Base-by-base conservation (phyloP, 1,139 yeast species). In the Debaryomyces subglobosus region DNA sequence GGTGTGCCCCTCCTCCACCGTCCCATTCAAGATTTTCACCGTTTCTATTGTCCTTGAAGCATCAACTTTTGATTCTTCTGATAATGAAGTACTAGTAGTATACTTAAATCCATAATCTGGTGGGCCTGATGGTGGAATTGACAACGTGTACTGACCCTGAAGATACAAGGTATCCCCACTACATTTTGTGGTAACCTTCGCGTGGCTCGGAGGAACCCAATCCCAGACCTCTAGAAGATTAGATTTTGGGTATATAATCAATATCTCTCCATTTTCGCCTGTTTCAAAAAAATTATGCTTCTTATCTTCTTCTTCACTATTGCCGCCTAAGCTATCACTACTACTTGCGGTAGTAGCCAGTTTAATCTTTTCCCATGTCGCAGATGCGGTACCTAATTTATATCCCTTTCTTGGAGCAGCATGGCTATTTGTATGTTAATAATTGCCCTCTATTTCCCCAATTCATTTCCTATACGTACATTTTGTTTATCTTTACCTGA, bases 151-250 rank as follows among this genome's bases (percentile, higher is more conserved):
- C 37, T 56, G 63, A 10, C 53, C 49, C 37, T 60, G 55, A 37
- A 78, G 63, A 52, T 67, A 68, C 40, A 79, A 52, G 1, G 77
- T 65, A 40, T 69, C 74, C 21, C 67, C 68, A 34, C 66, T 66
- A 30, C 54, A 52, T 49, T 44, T 36, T 5, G 44, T 48, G 15
- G 50, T 49, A 20, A 49, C 54, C 5, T 50, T 53, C 8, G 43
- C 34, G 5, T 55, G 46, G 5, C 62, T 52, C 3, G 63, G 63
- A 4, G 72, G 74, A 2, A 57, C 40, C 84, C 84, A 79, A 53
- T 75, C 79, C 85, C 85, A 82, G 3, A 80, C 62, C 53, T 81
- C 82, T 13, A 80, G 50, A 1, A 63, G 44, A 12, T 58, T 53
- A 1, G 59, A 55, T 3, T 45, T 35, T 1, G 68, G 65, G 52